Base-by-base conservation (phyloP, 1,284 basidiomycete genomes). In the Papiliotrema terrestris region DNA sequence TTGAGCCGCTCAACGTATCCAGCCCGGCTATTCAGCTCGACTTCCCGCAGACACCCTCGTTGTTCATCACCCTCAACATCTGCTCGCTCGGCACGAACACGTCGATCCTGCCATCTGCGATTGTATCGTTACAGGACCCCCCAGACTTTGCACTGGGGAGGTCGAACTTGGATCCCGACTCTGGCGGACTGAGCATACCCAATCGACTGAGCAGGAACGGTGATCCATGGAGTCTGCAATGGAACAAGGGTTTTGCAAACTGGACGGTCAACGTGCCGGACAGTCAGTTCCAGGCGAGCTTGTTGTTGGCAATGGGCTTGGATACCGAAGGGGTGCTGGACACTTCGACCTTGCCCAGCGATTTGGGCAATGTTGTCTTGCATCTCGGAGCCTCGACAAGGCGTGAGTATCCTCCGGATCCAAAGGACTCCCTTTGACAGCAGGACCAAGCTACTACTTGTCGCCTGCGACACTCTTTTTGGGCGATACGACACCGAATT, bases 401-500 rank as follows among this genome's bases (percentile, higher is more conserved):
- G 14, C 52, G 68, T 70, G 49, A 60, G 63, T 51, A 32, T 37
- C 17, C 20, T 41, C 5, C 26, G 25, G 57, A 32, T 14, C 19
- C 15, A 13, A 25, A 53, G 29, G n/a, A 39, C 3, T 17, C 14
- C 20, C 17, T 25, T 22, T 45, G 32, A 51, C 32, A 35, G 23
- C 37, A 81, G 77, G 62, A 9, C 80, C 83, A 9, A 65, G 86
- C 25, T 83, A 85, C 59, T 60, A 79, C 50, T 51, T 79, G 2
- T 70, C 83, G 4, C 58, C 74, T 3, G 64, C 69, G 3, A 66
- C 80, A 15, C 87, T 87, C 0, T 71, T 86, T 1, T 77, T 91
- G 0, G 88, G 87, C 4, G 90, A 93, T 67, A 86, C 88, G 1
- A 89, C 88, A 0, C 78, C 84, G 1, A 86, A 84, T 52, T 83